Base-by-base conservation (phyloP, 208 protist genomes). In the Trypanosomatidae sp. region DNA sequence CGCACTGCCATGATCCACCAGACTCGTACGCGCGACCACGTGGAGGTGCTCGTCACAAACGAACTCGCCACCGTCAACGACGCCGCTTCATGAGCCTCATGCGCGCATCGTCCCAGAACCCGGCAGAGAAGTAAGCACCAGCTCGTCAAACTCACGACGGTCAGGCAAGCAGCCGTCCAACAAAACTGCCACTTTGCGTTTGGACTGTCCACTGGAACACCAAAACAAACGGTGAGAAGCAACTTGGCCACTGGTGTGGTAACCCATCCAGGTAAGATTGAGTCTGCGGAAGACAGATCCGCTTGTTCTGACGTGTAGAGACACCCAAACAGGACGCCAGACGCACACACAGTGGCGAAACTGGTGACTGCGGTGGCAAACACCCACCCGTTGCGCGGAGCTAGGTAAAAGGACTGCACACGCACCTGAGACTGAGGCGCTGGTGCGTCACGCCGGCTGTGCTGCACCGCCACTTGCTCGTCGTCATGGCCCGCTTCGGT, bases 101-200 rank as follows among this genome's bases (percentile, higher is more conserved):
- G 66, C 49, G 15, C 28, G 7, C 49, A 53, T 8, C 28, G 19
- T 19, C 50, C 30, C 66, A 69, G 30, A 1, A 36, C 49, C 46
- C 66, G 43, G 28, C 30, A 15, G 46, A 69, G 49, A 44, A 69
- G 66, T 49, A 69, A 43, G 19, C 49, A 69, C 66, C 66, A 69
- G 66, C 66, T 69, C 46, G 66, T 41, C 66, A 56, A 43, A 46
- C 49, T 56, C 66, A 69, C 66, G 66, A 56, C 33, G 25, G 47
- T 8, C 25, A 56, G 33, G 13, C 46, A 69, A 43, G 49, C 66
- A 15, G 49, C 15, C 1, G 28, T 56, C 8, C 19, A 56, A n/a
- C 2, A 30, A 25, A 58, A 69, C 12, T 7, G 36, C 22, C 19
- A 4, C 15, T 19, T n/a, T 43, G 33, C 13, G 25, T 50, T 25